Evolutionary conservation across 1,139 yeast species (phyloP), one percentile per base, ranked within the genome.

Genomic region (Debaryomyces nepalensis): DNA sequence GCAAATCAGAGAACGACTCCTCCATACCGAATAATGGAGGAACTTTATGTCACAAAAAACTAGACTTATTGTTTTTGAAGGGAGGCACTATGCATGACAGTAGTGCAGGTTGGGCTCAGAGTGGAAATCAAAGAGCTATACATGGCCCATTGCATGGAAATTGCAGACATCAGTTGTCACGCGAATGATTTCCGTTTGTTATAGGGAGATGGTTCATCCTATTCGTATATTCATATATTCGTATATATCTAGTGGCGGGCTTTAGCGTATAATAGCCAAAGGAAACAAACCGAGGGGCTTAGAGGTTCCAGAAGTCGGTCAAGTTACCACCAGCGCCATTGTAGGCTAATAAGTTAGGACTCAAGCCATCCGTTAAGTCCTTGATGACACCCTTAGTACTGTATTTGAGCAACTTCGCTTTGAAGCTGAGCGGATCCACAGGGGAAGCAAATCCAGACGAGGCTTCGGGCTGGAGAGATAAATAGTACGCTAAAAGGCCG

Each of bases 261-360:
- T 11, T 15, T 15, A n/a, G 7, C 15, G 30, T 12, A n/a, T 5
- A 26, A 26, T 26, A 26, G 30, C 14, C 7, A 22, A 7, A 22
- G 10, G 24, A 8, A 8, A 19, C 5, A 5, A 14, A 15, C 15
- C 15, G n/a, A n/a, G 24, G 9, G 8, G 24, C 26, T 41, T 43
- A 48, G 6, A 33, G 49, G 44, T 65, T 69, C 95, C 95, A 87
- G 77, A 87, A 86, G 41, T 75, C 79, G 45, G 82, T 72, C 60
- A 87, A 66, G 67, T 84, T 84, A 66, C 82, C 82, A 52, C 96
- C 97, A 50, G 84, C 97, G 72, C 99, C 99, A 64, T 93, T 93
- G 79, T 72, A 93, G 42, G 93, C 90, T 68, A 93, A 80, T 47
- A 84, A 70, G 72, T 93, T 93, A 57, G 97, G 96, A 42, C 98